Evolutionary conservation across 495 filamentous ascomycete genomes (phyloP), one percentile per base, ranked within the genome.

Genomic region (Hyaloscypha bicolor): DNA sequence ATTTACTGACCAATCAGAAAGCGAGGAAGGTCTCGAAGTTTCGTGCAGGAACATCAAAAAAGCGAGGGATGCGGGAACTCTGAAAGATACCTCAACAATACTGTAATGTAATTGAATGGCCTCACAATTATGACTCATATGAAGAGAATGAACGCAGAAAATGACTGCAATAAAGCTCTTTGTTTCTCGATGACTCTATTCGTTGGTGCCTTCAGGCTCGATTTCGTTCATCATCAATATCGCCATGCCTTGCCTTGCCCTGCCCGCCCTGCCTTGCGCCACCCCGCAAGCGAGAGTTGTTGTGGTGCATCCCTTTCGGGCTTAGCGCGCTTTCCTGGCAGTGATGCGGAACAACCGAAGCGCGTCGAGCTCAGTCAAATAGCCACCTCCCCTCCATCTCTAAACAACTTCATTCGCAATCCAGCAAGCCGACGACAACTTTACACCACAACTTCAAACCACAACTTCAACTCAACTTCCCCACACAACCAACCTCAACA

Each of bases 311-410:
- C 22, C 21, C 62, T 19, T 61, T 67, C 60, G 16, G 62, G 69
- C 11, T 42, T 71, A 71, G 69, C 69, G 65, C 55, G 19, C 14
- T 19, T 31, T 22, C 19, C 35, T 56, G 31, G 39, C 51, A 51
- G 65, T 71, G 69, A 71, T 71, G 62, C 65, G 65, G 65, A 57
- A 58, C 37, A 52, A 19, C 19, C 65, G 66, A 37, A 58, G 66
- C 64, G 66, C 63, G 63, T 67, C 67, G 64, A 62, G 53, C 51
- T 64, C 63, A 64, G 59, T 72, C 66, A 72, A 72, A 69, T 66
- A 72, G 58, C 62, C 51, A 61, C 66, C 29, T 53, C 52, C 35
- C 59, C 63, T 66, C 68, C 59, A 62, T 30, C 51, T 57, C 63
- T 14, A 42, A 64, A 45, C 35, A 67, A 58, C 62, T 58, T 63